Conservation (phyloP, 192 early-diverging fungal genomes). For the Coemansia sp. region DNA sequence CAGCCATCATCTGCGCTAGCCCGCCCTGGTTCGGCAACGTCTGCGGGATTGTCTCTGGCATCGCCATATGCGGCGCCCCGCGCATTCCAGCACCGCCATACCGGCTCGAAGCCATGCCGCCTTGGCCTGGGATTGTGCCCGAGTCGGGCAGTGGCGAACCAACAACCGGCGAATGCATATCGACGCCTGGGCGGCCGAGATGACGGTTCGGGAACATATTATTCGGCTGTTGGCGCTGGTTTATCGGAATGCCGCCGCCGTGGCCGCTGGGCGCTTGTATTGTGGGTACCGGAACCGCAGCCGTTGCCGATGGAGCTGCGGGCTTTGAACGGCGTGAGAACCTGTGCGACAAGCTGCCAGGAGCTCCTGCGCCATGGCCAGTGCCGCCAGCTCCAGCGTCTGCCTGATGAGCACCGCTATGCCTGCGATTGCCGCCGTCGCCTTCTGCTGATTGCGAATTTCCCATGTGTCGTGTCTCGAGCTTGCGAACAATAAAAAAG, state of each 20-base stretch:
- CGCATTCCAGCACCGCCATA: slow-evolving; percentile 4
- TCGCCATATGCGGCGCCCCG: slow-evolving; percentile 23
- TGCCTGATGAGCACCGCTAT: slow-evolving; percentile 28
- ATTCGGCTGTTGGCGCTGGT: slow-evolving; percentile 9
- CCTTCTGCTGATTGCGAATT: slow-evolving; percentile 51
- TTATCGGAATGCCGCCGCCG: slow-evolving; percentile 4
- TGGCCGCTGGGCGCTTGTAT: slow-evolving; percentile 17
- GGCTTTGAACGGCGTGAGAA: slow-evolving; percentile 49
- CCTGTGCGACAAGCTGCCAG: slow-evolving; percentile 36
- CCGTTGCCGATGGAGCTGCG: slow-evolving; percentile 25
- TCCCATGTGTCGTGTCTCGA: slow-evolving; percentile 27
- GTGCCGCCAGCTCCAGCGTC: slow-evolving; percentile 11
- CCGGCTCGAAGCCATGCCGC: slow-evolving; percentile 9
- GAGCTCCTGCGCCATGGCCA: slow-evolving; percentile 2
- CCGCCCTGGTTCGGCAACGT: slow-evolving; percentile 54
- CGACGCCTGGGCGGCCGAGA: slow-evolving; percentile 24
- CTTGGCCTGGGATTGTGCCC: slow-evolving; percentile 7
- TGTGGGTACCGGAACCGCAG: slow-evolving; percentile 25
- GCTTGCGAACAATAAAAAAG: neutral
- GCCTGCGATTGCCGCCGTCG: slow-evolving; percentile 31
- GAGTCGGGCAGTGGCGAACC: slow-evolving; percentile 52
- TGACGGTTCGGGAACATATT: neutral
- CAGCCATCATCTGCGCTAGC: slow-evolving; percentile 51
- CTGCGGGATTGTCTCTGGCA: slow-evolving; percentile 52
- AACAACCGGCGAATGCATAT: slow-evolving; percentile 50